Evolutionary conservation across 2,329 filamentous ascomycete genomes (phyloP).

Genomic region (Microascus cirrosus): DNA sequence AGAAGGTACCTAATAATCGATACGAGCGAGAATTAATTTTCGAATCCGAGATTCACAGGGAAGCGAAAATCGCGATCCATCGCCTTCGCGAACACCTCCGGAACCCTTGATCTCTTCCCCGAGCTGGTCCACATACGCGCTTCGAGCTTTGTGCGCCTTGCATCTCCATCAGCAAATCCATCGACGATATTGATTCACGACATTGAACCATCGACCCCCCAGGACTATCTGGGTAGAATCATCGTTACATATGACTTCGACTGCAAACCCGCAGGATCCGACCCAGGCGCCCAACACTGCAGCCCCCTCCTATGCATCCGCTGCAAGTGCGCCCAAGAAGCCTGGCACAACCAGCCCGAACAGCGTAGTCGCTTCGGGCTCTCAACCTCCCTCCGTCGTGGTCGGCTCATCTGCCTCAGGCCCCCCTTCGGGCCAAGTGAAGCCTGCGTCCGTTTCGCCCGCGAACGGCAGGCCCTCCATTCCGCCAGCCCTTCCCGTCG

Average conservation of each 20-base stretch:
- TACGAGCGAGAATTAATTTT: background rate
- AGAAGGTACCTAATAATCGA: constrained; percentile 1
- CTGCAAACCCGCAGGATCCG: constrained; percentile 41
- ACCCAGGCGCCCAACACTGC: constrained; percentile 46
- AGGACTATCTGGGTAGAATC: constrained; percentile 2
- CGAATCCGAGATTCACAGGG: background rate
- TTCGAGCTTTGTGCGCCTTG: background rate
- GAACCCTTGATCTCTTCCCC: background rate
- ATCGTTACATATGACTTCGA: constrained; percentile 44
- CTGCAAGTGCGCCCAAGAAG: constrained; percentile 54
- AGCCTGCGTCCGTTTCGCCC: constrained; percentile 58
- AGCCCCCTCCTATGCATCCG: constrained; percentile 55
- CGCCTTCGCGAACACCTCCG: background rate
- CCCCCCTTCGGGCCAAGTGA: constrained; percentile 46
- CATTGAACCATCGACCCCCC: background rate
- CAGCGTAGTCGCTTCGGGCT: constrained; percentile 49
- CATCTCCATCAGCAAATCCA: background rate
- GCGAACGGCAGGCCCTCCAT: constrained; percentile 76
- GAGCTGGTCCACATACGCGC: background rate
- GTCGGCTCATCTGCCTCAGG: constrained; percentile 36
- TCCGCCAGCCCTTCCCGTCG: constrained; percentile 52
- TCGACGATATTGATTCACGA: background rate
- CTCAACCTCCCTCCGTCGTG: constrained; percentile 34
- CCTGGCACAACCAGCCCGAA: constrained; percentile 33
- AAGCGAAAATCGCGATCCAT: background rate